Percentiles rank a stretch among this genome's conserved stretches.
phyloP scores from a whole-genome alignment of 2,329 filamentous ascomycete species.

The Botryosphaeria agaves region DNA sequence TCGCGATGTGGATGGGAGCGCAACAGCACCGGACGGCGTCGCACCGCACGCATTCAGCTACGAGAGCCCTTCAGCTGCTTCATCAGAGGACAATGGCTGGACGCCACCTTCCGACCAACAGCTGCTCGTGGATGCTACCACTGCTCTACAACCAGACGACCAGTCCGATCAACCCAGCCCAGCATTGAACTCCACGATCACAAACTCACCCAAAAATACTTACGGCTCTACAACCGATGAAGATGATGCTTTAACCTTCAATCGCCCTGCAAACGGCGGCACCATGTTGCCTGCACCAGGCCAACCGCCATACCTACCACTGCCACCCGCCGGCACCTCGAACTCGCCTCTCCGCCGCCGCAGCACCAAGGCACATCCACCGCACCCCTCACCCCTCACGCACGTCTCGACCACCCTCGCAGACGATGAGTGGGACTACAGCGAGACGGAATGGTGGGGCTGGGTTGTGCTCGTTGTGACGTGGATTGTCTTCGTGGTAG shows the following conservation, averaged over 20 bases:
- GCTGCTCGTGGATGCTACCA: no score
- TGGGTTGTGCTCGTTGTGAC: slow-evolving; percentile 85
- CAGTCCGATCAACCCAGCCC: slow-evolving; percentile 3
- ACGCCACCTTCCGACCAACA: no score
- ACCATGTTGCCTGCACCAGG: no score
- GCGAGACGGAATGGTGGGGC: slow-evolving; percentile 94
- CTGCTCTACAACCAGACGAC: slow-evolving; percentile 7
- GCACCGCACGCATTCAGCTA: slow-evolving; percentile 18
- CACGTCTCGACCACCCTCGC: slow-evolving; percentile 3
- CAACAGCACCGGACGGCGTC: slow-evolving; percentile 7
- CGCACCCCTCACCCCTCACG: slow-evolving; percentile 5
- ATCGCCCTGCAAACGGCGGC: slow-evolving; percentile 13
- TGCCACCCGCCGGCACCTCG: slow-evolving; percentile 5
- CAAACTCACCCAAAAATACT: slow-evolving; percentile 32
- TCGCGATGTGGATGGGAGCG: slow-evolving; percentile 1
- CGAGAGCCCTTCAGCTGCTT: slow-evolving; percentile 16
- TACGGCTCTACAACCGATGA: slow-evolving; percentile 69
- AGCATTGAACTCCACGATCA: slow-evolving; percentile 7
- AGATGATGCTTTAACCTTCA: slow-evolving; percentile 56
- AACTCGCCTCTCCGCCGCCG: slow-evolving; percentile 4
- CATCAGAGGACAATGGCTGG: slow-evolving; percentile 14
- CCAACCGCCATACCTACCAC: slow-evolving; percentile 2
- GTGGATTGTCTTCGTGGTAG: slow-evolving; percentile 90
- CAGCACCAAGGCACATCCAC: slow-evolving; percentile 5
- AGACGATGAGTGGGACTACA: slow-evolving; percentile 65